Conservation (phyloP, 257 asterid genomes). For the Salvia miltiorrhiza region DNA sequence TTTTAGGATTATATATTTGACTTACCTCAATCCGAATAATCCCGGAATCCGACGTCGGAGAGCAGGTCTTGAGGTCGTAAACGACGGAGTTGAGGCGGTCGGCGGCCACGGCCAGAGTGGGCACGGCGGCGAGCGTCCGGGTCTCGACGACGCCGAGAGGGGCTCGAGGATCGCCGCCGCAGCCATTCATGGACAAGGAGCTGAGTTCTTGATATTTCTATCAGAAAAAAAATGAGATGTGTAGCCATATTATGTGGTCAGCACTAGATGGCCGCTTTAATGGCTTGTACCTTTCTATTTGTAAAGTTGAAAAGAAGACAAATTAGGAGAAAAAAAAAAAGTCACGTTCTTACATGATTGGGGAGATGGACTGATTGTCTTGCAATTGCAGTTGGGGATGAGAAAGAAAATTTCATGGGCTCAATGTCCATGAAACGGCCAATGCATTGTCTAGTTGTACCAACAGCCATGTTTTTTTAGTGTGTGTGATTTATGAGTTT, state of each 20-base stretch:
- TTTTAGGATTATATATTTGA: no score
- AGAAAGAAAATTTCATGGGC: conserved; percentile 34
- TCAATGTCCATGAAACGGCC: conserved; percentile 42
- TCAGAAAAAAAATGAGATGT: neutral
- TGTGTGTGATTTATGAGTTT: neutral
- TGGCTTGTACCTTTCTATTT: neutral
- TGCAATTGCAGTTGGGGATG: conserved; percentile 36
- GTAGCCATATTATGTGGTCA: neutral
- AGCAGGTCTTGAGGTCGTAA: conserved; percentile 40
- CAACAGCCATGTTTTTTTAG: conserved; percentile 31
- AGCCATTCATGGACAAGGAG: conserved; percentile 66
- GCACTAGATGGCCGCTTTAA: conserved; percentile 2
- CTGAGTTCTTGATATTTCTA: conserved; percentile 50
- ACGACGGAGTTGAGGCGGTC: conserved; percentile 65
- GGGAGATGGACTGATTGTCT: conserved; percentile 40
- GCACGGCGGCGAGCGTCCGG: conserved; percentile 45
- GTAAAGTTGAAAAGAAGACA: neutral
- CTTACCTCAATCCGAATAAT: conserved; percentile 78
- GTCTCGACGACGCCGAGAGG: conserved; percentile 68
- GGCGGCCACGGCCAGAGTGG: conserved; percentile 48
- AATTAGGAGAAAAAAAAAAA: neutral
- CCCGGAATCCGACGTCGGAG: conserved; percentile 54
- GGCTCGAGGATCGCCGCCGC: conserved; percentile 53
- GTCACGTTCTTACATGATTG: conserved; percentile 32
- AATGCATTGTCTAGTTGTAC: conserved; percentile 28